A percentile compares a stretch with the other conserved stretches of the same genome.
These are phyloP conservation scores for Falciphora oryzae DNA, from an alignment of 2,329 filamentous ascomycete species.

Conservation along the genomic window DNA sequence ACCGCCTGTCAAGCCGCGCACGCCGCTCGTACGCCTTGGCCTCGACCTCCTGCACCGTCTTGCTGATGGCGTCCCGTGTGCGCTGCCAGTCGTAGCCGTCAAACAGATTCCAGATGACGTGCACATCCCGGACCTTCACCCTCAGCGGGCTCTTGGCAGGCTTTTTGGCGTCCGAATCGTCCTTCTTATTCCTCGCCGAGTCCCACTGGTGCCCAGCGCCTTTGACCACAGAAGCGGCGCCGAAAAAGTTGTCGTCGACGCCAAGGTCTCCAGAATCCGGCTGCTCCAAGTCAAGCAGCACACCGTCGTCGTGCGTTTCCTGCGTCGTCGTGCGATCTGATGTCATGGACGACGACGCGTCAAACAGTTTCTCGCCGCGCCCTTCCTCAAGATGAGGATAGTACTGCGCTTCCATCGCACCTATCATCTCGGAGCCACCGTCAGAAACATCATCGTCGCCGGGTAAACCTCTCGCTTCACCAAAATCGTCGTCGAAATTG, in stretches of 20 bases:
- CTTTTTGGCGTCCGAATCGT: constrained; percentile 48
- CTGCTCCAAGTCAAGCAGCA: constrained; percentile 28
- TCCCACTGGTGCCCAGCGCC: constrained; percentile 75
- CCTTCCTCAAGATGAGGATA: constrained; percentile 12
- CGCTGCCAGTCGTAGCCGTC: constrained; percentile 96
- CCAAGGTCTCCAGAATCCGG: constrained; percentile 58
- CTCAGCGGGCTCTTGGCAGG: constrained; percentile 63
- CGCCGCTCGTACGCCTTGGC: constrained; percentile 71
- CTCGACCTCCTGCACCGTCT: constrained; percentile 85
- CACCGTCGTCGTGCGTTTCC: constrained; percentile 40
- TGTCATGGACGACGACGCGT: constrained; percentile 32
- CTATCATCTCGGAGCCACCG: neutral
- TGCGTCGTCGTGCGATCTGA: constrained; percentile 34
- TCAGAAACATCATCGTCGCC: constrained; percentile 20
- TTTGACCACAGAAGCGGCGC: constrained; percentile 51
- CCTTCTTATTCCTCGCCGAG: constrained; percentile 69
- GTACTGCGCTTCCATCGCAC: constrained; percentile 5
- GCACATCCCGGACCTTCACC: constrained; percentile 75
- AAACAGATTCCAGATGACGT: constrained; percentile 95
- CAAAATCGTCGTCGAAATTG: constrained; percentile 59
- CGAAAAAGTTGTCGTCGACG: constrained; percentile 76
- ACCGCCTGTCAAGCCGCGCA: constrained; percentile 49
- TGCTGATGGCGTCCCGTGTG: constrained; percentile 79
- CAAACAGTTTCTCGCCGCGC: constrained; percentile 43
- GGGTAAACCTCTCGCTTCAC: constrained; percentile 29